A percentile compares a stretch with the other conserved stretches of the same genome.
phyloP scores from a whole-genome alignment of 306 rosid species.

The Gynostemma pentaphyllum region DNA sequence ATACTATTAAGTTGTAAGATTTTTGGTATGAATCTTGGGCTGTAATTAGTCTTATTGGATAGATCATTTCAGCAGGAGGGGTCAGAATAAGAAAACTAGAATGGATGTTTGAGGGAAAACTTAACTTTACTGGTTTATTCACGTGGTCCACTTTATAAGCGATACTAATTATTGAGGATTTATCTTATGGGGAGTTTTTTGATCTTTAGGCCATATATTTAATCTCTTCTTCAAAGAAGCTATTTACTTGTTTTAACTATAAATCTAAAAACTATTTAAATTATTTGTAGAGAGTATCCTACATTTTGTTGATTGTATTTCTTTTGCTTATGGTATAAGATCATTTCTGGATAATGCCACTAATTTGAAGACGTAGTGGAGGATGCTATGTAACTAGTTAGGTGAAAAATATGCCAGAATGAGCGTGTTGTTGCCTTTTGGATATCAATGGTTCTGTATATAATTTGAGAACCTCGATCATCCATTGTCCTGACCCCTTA shows the following conservation, averaged over 20 bases:
- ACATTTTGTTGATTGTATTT: background rate
- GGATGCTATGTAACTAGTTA: background rate
- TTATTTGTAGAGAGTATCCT: background rate
- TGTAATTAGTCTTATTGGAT: background rate
- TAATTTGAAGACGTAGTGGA: background rate
- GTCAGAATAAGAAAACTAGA: background rate
- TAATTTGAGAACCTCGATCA: background rate
- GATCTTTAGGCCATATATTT: background rate
- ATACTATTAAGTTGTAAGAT: background rate
- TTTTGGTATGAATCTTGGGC: background rate
- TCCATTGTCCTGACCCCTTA: background rate
- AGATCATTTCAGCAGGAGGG: background rate
- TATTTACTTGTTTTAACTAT: background rate
- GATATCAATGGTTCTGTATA: background rate
- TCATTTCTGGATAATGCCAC: too few relatives aligned
- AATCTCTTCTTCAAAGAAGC: background rate
- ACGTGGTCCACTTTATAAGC: background rate
- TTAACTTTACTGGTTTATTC: background rate
- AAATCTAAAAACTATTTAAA: background rate
- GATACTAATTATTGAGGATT: background rate
- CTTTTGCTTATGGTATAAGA: background rate
- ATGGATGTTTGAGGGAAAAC: background rate
- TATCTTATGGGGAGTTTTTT: background rate
- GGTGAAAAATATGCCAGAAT: background rate
- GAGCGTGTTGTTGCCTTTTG: background rate